phyloP scores from a whole-genome alignment of 2,329 filamentous ascomycete genomes.

The Phialemonium atrogriseum region DNA sequence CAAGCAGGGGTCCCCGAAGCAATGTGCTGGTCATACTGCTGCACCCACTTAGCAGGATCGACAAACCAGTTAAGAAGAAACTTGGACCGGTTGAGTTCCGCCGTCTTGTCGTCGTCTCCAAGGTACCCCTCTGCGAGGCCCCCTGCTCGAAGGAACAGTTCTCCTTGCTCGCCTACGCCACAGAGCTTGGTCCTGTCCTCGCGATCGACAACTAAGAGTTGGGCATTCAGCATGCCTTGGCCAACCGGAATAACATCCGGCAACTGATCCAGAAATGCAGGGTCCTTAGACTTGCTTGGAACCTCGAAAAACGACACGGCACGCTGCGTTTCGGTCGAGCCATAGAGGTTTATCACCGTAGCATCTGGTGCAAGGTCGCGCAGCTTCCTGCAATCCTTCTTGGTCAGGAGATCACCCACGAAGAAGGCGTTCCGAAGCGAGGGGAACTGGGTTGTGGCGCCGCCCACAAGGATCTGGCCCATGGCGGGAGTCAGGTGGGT shows the following conservation, averaged over 20 bases:
- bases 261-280: slow-evolving; percentile 35
- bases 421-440: slow-evolving; percentile 73
- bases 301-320: slow-evolving; percentile 80
- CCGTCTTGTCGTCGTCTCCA: slow-evolving; percentile 46
- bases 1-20: slow-evolving; percentile 31
- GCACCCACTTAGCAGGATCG: slow-evolving; percentile 60
- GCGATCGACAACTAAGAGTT: slow-evolving; percentile 75
- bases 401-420: slow-evolving; percentile 85
- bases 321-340: slow-evolving; percentile 77
- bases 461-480: slow-evolving; percentile 8
- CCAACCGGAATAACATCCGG: slow-evolving; percentile 74
- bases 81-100: slow-evolving; percentile 37
- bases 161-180: slow-evolving; percentile 71
- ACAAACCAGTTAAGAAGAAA: slow-evolving; percentile 85
- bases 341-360: slow-evolving; percentile 78
- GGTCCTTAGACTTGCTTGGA: slow-evolving; percentile 54
- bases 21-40: slow-evolving; percentile 49
- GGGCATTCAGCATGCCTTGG: slow-evolving; percentile 80
- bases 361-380: slow-evolving; percentile 68
- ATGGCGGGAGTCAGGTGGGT: slow-evolving; percentile 67
- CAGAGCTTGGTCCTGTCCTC: slow-evolving; percentile 61
- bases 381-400: slow-evolving; percentile 69
- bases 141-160: slow-evolving; percentile 74
- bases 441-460: slow-evolving; percentile 59
- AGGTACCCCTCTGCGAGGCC: slow-evolving; percentile 63